Base-by-base conservation (phyloP, 805 yeast species). In the Candida dendrica region DNA sequence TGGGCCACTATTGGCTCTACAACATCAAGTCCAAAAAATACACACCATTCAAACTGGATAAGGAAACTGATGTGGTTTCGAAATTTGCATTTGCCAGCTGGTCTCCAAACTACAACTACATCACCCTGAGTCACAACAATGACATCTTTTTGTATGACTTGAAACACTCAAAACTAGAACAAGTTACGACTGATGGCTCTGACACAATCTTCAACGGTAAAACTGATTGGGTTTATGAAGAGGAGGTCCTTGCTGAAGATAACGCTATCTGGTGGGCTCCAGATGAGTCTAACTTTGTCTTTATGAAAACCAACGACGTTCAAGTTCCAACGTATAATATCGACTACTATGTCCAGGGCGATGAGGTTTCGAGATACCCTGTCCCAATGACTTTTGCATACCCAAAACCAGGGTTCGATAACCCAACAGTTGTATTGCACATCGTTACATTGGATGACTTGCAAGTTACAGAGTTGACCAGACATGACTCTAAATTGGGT, bases 201-300 rank as follows among this genome's bases (percentile, higher is more conserved):
- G 70, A 67, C 1, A 70, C 71, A 43, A 64, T 84, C 6, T 81
- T 85, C 57, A 84, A 89, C 55, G 96, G 95, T 2, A 81, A 78
- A 48, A 91, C 95, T 0, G 96, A 88, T 58, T 88, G 96, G 96
- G 95, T 87, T 9, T 89, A 88, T 52, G 96, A 89, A 56, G 96
- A 88, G 51, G 96, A 88, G 59, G 95, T 88, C 1, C 70, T 85
- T 37, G 78, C 77, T 14, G 69, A 73, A 19, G 87, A 81, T 49
- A 65, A 71, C 14, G 86, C 90, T 1, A 47, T 87, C 39, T 88
- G 95, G 95, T 89, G 96, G 96, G 77, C 95, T 2, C 84, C 86
- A 4, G 65, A 70, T 38, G 90, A 91, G n/a, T 61, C 74, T 9
- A 70, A 69, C 49, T 56, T 88, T 31, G 74, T 84, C 0, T 82